Evolutionary conservation across 1,284 basidiomycete species (phyloP), one percentile per base, ranked within the genome.

Genomic region (Apiotrichum gamsii): DNA sequence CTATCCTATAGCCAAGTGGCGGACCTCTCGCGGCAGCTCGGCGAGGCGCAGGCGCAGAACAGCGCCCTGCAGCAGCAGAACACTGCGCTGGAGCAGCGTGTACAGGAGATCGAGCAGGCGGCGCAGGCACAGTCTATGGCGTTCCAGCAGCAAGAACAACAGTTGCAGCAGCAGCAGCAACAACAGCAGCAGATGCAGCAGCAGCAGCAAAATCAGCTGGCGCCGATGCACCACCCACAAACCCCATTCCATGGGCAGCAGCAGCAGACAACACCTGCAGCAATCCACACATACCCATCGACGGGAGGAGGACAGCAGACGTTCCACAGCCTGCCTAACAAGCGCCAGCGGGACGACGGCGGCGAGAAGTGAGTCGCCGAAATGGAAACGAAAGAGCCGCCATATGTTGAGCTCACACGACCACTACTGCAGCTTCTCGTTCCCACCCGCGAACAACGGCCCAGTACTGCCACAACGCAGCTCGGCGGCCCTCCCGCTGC

Each of bases 21-120:
- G 3, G 41, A 51, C 21, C 33, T 40, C 16, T 16, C 20, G 1
- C 31, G 45, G 5, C 49, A 43, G 18, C 11, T 40, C 14, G 19
- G 33, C 3, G 49, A 51, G 16, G 19, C 31, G 23, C 40, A 36
- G 8, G 21, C 41, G 3, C 40, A 48, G 41, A 41, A 31, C 14
- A 29, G 37, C 11, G 28, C 20, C 2, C 32, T 39, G 3, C 34
- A 37, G 14, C 36, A 24, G 23, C 20, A 37, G 10, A 16, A 10
- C 3, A 15, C 14, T 10, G n/a, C 36, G 23, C 15, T 24, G 9
- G n/a, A 24, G 11, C 21, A 37, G 25, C 23, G 23, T 6, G 16
- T 16, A 20, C 9, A 4, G 14, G 18, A 36, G 20, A 20, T 19
- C 2, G n/a, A n/a, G n/a, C n/a, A n/a, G 15, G 8, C 33, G 33